phyloP scores from a whole-genome alignment of 2,329 filamentous ascomycete genomes.

The Alternaria rosae region DNA sequence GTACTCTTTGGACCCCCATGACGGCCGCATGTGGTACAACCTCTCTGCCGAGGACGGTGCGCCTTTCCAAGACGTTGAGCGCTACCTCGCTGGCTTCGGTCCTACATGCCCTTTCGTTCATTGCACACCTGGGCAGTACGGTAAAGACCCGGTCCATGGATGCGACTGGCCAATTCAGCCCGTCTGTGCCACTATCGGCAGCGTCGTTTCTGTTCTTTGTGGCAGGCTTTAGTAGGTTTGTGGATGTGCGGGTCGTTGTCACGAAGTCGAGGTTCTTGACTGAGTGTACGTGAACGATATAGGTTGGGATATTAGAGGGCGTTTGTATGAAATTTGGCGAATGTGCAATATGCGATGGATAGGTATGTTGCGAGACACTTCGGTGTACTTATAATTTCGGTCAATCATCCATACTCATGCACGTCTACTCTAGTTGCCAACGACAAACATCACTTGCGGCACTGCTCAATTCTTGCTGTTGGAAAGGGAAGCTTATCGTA shows the following conservation, averaged over 20 bases:
- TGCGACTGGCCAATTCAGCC: constrained; percentile 8
- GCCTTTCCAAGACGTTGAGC: constrained; percentile 1
- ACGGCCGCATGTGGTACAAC: constrained; percentile 6
- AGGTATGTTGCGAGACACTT: neutral
- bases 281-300: neutral
- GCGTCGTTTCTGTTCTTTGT: neutral
- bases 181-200: neutral
- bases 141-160: constrained; percentile 4
- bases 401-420: neutral
- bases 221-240: neutral
- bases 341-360: neutral
- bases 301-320: neutral
- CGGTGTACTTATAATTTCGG: neutral
- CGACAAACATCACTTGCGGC: too few relatives aligned
- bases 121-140: neutral
- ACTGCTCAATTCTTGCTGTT: neutral
- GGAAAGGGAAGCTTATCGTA: neutral
- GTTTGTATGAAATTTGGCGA: neutral
- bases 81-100: constrained; percentile 1
- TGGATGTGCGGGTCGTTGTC: neutral
- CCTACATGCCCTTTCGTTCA: constrained; percentile 3
- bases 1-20: constrained; percentile 2
- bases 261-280: too few relatives aligned
- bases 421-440: too few relatives aligned
- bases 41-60: constrained; percentile 6